Evolutionary conservation across 495 filamentous ascomycete species (phyloP).

Genomic region (Achaetomiella virescens): DNA sequence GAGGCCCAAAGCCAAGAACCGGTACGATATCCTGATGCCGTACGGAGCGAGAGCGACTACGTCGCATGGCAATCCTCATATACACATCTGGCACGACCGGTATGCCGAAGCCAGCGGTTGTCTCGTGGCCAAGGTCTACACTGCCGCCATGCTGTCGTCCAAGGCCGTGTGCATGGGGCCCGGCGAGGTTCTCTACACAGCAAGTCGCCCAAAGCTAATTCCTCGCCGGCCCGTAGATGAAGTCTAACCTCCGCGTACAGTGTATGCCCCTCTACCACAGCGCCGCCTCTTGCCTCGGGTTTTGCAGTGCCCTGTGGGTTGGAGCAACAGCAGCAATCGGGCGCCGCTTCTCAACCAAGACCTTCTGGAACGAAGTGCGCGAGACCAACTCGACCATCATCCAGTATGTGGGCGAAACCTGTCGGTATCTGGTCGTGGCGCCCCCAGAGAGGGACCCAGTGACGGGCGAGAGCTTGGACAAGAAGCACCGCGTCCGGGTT

Average conservation of each 20-base stretch:
- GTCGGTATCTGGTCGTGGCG: conserved; percentile 76
- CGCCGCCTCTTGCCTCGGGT: conserved; percentile 66
- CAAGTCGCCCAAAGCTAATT: conserved; percentile 27
- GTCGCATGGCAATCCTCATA: conserved; percentile 67
- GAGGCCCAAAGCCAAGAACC: conserved; percentile 48
- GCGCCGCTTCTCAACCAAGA: conserved; percentile 71
- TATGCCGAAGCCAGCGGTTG: conserved; percentile 81
- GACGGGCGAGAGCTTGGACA: conserved; percentile 69
- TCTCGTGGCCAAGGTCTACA: conserved; percentile 67
- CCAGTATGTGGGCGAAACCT: conserved; percentile 94
- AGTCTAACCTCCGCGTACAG: conserved; percentile 27
- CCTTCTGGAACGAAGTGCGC: conserved; percentile 75
- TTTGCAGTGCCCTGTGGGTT: conserved; percentile 48
- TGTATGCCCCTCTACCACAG: conserved; percentile 95
- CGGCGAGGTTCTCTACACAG: conserved; percentile 73
- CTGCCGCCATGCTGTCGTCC: conserved; percentile 47
- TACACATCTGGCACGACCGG: conserved; percentile 88
- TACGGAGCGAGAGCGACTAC: conserved; percentile 45
- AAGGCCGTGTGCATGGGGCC: conserved; percentile 49
- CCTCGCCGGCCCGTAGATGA: background rate
- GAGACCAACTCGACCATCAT: conserved; percentile 68
- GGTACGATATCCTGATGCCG: conserved; percentile 54
- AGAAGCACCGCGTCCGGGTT: conserved; percentile 63
- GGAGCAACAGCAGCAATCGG: conserved; percentile 67
- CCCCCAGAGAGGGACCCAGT: conserved; percentile 57